These are phyloP conservation scores for Novymonas esmeraldas DNA, from an alignment of 208 protist genomes.

Conservation along the genomic window DNA sequence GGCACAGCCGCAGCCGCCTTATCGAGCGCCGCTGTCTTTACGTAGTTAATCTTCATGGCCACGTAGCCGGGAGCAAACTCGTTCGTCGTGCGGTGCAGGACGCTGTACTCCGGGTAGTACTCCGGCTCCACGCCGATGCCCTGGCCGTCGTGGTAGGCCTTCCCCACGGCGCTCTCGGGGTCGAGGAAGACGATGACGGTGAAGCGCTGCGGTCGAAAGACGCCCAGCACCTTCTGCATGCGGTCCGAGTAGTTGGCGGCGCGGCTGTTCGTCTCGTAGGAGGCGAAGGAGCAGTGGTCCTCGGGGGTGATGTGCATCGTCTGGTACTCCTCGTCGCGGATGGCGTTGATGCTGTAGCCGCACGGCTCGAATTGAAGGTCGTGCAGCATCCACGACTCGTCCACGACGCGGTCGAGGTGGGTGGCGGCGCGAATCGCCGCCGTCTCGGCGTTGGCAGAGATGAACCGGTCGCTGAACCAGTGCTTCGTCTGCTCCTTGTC, in stretches of 20 bases:
- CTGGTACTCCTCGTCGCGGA: constrained; percentile 87
- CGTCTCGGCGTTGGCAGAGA: constrained; percentile 69
- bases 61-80: constrained; percentile 84
- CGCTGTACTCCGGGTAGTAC: constrained; percentile 70
- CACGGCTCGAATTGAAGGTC: constrained; percentile 94
- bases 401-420: constrained; percentile 72
- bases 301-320: constrained; percentile 97
- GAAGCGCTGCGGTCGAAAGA: constrained; percentile 84
- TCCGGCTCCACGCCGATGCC: constrained; percentile 84
- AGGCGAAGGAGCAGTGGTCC: constrained; percentile 92
- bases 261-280: constrained; percentile 93
- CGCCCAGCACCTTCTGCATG: constrained; percentile 64
- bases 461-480: constrained; percentile 84
- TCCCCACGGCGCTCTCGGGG: constrained; percentile 75
- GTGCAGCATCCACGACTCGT: constrained; percentile 83
- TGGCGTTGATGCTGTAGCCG: constrained; percentile 95
- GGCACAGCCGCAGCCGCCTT: constrained; percentile 18
- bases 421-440: constrained; percentile 67
- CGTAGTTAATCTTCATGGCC: constrained; percentile 89
- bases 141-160: constrained; percentile 55
- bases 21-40: constrained; percentile 33
- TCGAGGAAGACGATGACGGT: constrained; percentile 88
- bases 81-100: constrained; percentile 74
- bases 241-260: constrained; percentile 66
- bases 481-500: constrained; percentile 73